phyloP scores from a whole-genome alignment of 2,329 filamentous ascomycete species.

The Colletotrichum tropicale region DNA sequence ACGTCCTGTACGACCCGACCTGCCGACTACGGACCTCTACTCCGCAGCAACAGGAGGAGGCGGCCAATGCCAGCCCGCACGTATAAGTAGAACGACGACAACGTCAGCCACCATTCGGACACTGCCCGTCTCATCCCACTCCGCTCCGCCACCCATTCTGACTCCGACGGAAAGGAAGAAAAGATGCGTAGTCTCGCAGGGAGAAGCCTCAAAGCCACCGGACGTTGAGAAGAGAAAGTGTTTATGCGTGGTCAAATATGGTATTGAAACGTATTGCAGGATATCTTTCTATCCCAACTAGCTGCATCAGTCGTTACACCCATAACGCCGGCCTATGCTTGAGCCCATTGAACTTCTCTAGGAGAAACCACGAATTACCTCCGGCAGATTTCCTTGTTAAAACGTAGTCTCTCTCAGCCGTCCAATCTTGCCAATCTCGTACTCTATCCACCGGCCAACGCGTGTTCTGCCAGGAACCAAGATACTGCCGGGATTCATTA shows the following conservation, averaged over 20 bases:
- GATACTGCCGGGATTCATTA: constrained; percentile 88
- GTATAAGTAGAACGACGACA: neutral
- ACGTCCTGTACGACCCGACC: neutral
- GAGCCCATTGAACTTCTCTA: neutral
- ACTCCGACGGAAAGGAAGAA: neutral
- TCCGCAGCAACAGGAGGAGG: neutral
- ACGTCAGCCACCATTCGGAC: neutral
- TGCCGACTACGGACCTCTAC: neutral
- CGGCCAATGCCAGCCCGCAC: neutral
- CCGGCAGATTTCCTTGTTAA: constrained; percentile 32
- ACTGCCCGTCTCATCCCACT: neutral
- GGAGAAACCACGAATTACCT: neutral
- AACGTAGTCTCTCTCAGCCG: constrained; percentile 67
- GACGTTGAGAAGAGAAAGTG: neutral
- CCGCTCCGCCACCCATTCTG: neutral
- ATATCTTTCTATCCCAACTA: neutral
- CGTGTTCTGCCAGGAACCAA: constrained; percentile 72
- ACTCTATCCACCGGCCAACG: constrained; percentile 85
- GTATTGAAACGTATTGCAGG: neutral
- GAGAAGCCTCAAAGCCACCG: neutral
- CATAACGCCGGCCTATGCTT: neutral
- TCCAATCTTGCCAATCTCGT: constrained; percentile 71
- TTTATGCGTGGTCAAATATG: neutral
- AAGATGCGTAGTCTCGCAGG: neutral
- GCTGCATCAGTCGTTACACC: neutral